Evolutionary conservation across 2,329 filamentous ascomycete species (phyloP).

Genomic region (Apiospora hydei): DNA sequence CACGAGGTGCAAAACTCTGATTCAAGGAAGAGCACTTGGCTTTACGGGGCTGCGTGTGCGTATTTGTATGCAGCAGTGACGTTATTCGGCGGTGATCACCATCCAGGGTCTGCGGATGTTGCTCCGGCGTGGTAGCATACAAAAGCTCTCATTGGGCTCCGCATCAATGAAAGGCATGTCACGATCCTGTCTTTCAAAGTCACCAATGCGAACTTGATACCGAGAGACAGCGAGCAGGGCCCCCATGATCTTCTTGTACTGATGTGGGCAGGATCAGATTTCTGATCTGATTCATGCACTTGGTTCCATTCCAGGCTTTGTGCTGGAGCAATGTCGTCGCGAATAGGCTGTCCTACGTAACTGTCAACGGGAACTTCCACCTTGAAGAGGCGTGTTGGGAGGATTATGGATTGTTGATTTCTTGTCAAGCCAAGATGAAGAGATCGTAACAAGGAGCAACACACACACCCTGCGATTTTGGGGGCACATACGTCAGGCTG

Average conservation of each 20-base stretch:
- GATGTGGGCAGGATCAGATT: background rate
- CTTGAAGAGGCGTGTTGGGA: background rate
- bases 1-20: background rate
- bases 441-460: background rate
- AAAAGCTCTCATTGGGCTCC: background rate
- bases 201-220: background rate
- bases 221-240: background rate
- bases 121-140: background rate
- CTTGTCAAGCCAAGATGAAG: background rate
- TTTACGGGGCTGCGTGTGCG: slow-evolving; percentile 2
- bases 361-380: background rate
- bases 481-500: slow-evolving; percentile 6
- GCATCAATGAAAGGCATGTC: background rate
- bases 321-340: background rate
- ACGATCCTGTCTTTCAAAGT: background rate
- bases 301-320: background rate
- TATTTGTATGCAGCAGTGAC: slow-evolving; percentile 12
- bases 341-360: background rate
- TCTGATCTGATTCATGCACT: slow-evolving; percentile 7
- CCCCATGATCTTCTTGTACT: background rate
- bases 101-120: background rate
- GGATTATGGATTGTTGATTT: background rate
- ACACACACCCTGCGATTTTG: background rate
- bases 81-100: background rate
- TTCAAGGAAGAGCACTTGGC: background rate